These are phyloP conservation scores for Carex myosuroides DNA, from an alignment of 176 grass and related monocot genomes.

Conservation along the genomic window DNA sequence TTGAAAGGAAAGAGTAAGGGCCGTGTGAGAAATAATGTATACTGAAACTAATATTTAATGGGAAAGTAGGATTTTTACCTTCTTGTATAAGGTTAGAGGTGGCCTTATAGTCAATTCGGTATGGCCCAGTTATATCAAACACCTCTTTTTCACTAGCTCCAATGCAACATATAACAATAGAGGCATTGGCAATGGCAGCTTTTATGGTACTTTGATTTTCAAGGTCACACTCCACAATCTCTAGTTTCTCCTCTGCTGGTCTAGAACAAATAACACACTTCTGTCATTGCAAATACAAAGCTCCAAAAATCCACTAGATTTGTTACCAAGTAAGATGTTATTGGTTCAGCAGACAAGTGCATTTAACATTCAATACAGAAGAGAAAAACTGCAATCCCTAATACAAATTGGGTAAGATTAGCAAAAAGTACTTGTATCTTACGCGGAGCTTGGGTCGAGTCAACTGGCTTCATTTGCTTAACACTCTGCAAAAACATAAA, in stretches of 20 bases:
- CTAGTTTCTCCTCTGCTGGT: slow-evolving; percentile 60
- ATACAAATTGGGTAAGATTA: slow-evolving; percentile 1
- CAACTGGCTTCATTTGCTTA: slow-evolving; percentile 40
- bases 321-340: background rate
- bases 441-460: slow-evolving; percentile 33
- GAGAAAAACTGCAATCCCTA: background rate
- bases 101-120: slow-evolving; percentile 80
- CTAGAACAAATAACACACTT: slow-evolving; percentile 38
- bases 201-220: slow-evolving; percentile 49
- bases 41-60: background rate
- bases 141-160: slow-evolving; percentile 88
- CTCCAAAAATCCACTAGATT: background rate
- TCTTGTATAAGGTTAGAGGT: slow-evolving; percentile 65
- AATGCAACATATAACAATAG: slow-evolving; percentile 75
- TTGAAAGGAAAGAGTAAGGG: background rate
- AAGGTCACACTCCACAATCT: slow-evolving; percentile 85
- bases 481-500: slow-evolving; percentile 48
- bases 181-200: slow-evolving; percentile 50
- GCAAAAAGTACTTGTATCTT: slow-evolving; percentile 22
- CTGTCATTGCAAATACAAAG: slow-evolving; percentile 23
- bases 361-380: background rate
- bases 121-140: slow-evolving; percentile 70
- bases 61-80: slow-evolving; percentile 28
- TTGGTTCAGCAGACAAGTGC: background rate
- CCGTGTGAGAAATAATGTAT: background rate